Percentiles rank a stretch among this genome's conserved stretches.
phyloP scores from a whole-genome alignment of 2,329 filamentous ascomycete genomes.

The Trichoderma aggressivum region DNA sequence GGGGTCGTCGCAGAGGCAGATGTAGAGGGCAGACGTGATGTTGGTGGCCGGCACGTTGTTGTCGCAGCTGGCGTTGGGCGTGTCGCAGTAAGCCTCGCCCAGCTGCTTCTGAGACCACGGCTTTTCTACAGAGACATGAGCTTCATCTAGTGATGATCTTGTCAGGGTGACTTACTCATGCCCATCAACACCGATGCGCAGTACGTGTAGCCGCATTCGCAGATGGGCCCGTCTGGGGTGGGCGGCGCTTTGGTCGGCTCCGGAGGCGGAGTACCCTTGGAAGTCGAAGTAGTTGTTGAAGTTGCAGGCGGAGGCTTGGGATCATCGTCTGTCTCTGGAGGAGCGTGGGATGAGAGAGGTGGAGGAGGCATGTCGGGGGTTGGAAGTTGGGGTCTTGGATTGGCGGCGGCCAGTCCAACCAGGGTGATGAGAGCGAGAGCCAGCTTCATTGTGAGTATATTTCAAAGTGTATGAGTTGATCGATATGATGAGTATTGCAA shows the following conservation, averaged over 20 bases:
- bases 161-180: constrained; percentile 31
- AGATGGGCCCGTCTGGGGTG: constrained; percentile 32
- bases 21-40: constrained; percentile 34
- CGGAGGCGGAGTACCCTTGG: constrained; percentile 16
- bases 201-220: constrained; percentile 43
- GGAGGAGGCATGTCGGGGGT: constrained; percentile 26
- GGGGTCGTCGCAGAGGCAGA: constrained; percentile 37
- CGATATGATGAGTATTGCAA: neutral
- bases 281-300: neutral
- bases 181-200: constrained; percentile 38
- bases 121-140: constrained; percentile 25
- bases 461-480: neutral
- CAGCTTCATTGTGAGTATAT: constrained; percentile 28
- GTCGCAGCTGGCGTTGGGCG: constrained; percentile 35
- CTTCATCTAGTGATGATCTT: neutral
- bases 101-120: constrained; percentile 36
- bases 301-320: constrained; percentile 20
- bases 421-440: constrained; percentile 24
- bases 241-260: constrained; percentile 22
- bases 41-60: constrained; percentile 30
- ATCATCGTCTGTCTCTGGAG: constrained; percentile 14
- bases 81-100: constrained; percentile 36
- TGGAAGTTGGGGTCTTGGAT: constrained; percentile 24
- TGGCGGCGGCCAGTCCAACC: constrained; percentile 26
- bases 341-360: constrained; percentile 23